A percentile compares a stretch with the other conserved stretches of the same genome.
Conservation (phyloP, 805 yeast species). For the Kodamaea fukazawae region DNA sequence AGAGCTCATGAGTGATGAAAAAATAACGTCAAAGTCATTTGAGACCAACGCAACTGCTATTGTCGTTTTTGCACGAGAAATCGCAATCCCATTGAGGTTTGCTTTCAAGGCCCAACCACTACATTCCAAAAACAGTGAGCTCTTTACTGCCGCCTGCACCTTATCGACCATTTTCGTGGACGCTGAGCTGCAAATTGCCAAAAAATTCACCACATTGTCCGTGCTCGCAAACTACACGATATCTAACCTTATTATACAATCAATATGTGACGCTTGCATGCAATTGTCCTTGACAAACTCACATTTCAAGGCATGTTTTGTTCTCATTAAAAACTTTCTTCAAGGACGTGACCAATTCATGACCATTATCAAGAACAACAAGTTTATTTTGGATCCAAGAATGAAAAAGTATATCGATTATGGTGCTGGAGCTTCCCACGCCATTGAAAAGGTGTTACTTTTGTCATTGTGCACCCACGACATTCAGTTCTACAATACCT, state of each 20-base stretch:
- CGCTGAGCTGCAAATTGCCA: slow-evolving; percentile 13
- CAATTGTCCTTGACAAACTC: slow-evolving; percentile 32
- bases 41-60: slow-evolving; percentile 12
- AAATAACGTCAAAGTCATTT: slow-evolving; percentile 12
- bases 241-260: slow-evolving; percentile 30
- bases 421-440: slow-evolving; percentile 21
- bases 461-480: slow-evolving; percentile 43
- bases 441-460: slow-evolving; percentile 38
- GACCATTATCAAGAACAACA: slow-evolving; percentile 8
- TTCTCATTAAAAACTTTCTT: slow-evolving; percentile 34
- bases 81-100: slow-evolving; percentile 23
- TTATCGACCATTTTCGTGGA: slow-evolving; percentile 32
- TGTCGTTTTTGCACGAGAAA: slow-evolving; percentile 23
- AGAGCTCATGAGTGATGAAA: slow-evolving; percentile 19
- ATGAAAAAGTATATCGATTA: slow-evolving; percentile 11
- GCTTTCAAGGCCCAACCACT: slow-evolving; percentile 20
- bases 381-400: slow-evolving; percentile 7
- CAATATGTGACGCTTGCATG: slow-evolving; percentile 36
- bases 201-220: slow-evolving; percentile 20
- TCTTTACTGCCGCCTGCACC: slow-evolving; percentile 35
- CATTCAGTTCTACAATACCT: slow-evolving; percentile 40
- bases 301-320: slow-evolving; percentile 34
- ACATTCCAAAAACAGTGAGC: slow-evolving; percentile 14
- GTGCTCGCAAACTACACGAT: slow-evolving; percentile 25
- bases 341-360: slow-evolving; percentile 22